Conservation (phyloP, 23 red algal species). For the Gracilaria vermiculophylla region DNA sequence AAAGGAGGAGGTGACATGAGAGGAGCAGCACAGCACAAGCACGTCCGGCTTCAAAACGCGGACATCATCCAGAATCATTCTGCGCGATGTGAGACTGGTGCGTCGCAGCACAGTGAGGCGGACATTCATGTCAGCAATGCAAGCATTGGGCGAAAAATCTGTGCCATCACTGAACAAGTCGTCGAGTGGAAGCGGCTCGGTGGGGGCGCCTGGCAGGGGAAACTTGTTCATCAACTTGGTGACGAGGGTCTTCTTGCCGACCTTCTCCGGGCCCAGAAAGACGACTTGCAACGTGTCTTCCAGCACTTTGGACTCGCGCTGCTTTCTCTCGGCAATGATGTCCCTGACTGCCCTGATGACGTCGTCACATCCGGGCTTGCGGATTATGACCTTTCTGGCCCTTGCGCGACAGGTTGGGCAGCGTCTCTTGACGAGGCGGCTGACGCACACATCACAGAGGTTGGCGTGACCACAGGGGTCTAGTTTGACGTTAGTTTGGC, state of each 20-base stretch:
- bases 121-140: constrained; percentile 56
- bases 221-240: constrained; percentile 56
- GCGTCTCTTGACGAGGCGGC: constrained; percentile 76
- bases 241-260: constrained; percentile 76
- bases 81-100: constrained; percentile 55
- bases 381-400: constrained; percentile 53
- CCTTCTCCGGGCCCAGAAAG: constrained; percentile 68
- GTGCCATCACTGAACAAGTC: constrained; percentile 70
- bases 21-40: constrained; percentile 67
- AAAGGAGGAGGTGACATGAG: constrained; percentile 60
- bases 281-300: constrained; percentile 79
- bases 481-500: constrained; percentile 44
- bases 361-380: neutral
- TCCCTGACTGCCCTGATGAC: constrained; percentile 57
- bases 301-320: constrained; percentile 56
- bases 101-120: constrained; percentile 63
- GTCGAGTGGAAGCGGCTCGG: neutral
- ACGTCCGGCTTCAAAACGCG: constrained; percentile 74
- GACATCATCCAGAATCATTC: constrained; percentile 80
- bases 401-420: constrained; percentile 79
- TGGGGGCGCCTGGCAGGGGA: constrained; percentile 2
- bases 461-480: constrained; percentile 77
- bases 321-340: constrained; percentile 66
- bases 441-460: constrained; percentile 69
- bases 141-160: constrained; percentile 66